Evolutionary conservation across 306 rosid species (phyloP).

Genomic region (Prunus campanulata): DNA sequence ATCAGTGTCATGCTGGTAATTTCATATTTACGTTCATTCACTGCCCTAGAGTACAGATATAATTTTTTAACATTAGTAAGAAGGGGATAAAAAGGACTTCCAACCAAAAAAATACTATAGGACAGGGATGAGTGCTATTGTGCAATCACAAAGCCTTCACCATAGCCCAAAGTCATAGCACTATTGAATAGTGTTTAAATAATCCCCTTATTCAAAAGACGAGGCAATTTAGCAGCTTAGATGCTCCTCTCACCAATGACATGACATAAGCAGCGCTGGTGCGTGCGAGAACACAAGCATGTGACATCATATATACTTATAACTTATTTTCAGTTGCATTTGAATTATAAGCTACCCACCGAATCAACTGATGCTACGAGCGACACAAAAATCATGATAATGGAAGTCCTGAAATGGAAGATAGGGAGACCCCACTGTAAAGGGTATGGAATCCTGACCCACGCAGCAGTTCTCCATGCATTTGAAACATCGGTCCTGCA

Average conservation of each 20-base stretch:
- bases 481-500: slow-evolving; percentile 85
- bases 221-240: neutral
- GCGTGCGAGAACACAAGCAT: neutral
- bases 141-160: neutral
- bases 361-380: slow-evolving; percentile 90
- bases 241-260: neutral
- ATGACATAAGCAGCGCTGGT: neutral
- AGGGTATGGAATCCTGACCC: slow-evolving; percentile 85
- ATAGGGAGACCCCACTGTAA: slow-evolving; percentile 88
- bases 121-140: neutral
- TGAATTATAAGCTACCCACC: slow-evolving; percentile 41
- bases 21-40: slow-evolving; percentile 1
- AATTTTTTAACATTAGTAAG: neutral
- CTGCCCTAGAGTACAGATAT: neutral
- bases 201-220: neutral
- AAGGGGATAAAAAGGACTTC: too few relatives aligned
- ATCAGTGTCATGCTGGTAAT: slow-evolving; percentile 8
- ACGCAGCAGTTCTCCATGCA: slow-evolving; percentile 70
- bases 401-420: slow-evolving; percentile 74
- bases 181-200: neutral
- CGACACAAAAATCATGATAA: slow-evolving; percentile 74
- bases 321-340: slow-evolving; percentile 8
- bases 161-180: slow-evolving; percentile 8
- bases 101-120: too few relatives aligned
- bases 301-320: neutral